A percentile compares a stretch with the other conserved stretches of the same genome.
These are phyloP conservation scores for Xanthoparmelia taractica DNA, from an alignment of 495 filamentous ascomycete genomes.

Conservation along the genomic window DNA sequence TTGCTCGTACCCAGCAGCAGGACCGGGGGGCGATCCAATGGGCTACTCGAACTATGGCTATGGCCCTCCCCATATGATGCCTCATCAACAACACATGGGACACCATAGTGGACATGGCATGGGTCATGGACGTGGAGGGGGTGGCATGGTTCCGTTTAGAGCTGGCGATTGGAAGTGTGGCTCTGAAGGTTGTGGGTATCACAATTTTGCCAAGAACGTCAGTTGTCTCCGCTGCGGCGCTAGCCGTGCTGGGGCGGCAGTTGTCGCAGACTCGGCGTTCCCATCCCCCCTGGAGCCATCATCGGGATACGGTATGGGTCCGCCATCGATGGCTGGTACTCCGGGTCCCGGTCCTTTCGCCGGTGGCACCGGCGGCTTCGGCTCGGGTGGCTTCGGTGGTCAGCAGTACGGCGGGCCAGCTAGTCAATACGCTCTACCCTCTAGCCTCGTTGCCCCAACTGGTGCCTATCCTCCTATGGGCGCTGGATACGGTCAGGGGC, in stretches of 20 bases:
- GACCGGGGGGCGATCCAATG: constrained; percentile 62
- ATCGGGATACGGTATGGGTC: constrained; percentile 66
- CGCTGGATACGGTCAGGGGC: constrained; percentile 59
- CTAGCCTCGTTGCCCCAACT: constrained; percentile 68
- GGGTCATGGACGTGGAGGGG: constrained; percentile 61
- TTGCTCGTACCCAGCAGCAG: constrained; percentile 92
- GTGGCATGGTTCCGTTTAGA: constrained; percentile 90
- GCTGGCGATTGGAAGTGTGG: constrained; percentile 99
- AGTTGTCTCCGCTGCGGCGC: constrained; percentile 94
- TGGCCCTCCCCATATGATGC: constrained; percentile 70
- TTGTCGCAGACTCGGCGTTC: constrained; percentile 89
- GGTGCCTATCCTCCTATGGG: constrained; percentile 77
- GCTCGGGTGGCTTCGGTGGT: constrained; percentile 62
- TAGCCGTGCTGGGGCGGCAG: constrained; percentile 82
- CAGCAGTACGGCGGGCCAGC: constrained; percentile 85
- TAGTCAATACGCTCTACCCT: constrained; percentile 84
- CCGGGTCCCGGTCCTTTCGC: constrained; percentile 78
- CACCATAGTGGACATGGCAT: constrained; percentile 66
- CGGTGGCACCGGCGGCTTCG: constrained; percentile 58
- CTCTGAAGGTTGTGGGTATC: constrained; percentile 94
- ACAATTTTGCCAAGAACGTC: constrained; percentile 99
- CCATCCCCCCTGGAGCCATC: constrained; percentile 83
- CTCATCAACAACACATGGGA: constrained; percentile 70
- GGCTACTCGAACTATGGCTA: constrained; percentile 69
- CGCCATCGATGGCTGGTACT: constrained; percentile 74